Base-by-base conservation (phyloP, 1,284 basidiomycete genomes). In the Bondarzewia mesenterica region DNA sequence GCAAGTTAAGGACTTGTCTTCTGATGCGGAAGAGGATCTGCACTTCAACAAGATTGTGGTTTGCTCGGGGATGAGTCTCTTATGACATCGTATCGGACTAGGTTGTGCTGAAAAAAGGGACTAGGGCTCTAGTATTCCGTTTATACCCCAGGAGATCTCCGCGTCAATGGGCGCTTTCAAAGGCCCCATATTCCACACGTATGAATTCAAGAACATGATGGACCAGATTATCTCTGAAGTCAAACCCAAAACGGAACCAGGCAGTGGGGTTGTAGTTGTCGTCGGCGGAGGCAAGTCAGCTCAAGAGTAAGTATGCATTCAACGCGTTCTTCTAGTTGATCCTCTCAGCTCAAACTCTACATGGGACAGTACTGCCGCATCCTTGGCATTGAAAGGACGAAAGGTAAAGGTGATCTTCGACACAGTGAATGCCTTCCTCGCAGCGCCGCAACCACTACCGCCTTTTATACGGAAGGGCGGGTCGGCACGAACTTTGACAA, bases 271-370 rank as follows among this genome's bases (percentile, higher is more conserved):
- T 44, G 62, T 75, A 3, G 65, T 82, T 0, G 63, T 83, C 2
- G 62, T 79, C 2, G 78, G 79, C 8, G 73, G 77, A 37, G 78
- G 78, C 2, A 80, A 74, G 57, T 80, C 78, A 5, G 74, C 73
- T 0, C 72, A 74, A 58, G 77, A 78, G 74, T 73, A n/a, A 8
- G 32, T 35, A n/a, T n/a, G n/a, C n/a, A n/a, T n/a, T n/a, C n/a
- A n/a, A n/a, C n/a, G n/a, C n/a, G n/a, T n/a, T n/a, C n/a, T n/a
- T n/a, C n/a, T n/a, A n/a, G n/a, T n/a, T n/a, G n/a, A n/a, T n/a
- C n/a, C n/a, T n/a, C n/a, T n/a, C n/a, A n/a, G n/a, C n/a, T n/a
- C n/a, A n/a, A n/a, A n/a, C n/a, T n/a, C n/a, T n/a, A n/a, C n/a
- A n/a, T n/a, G n/a, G n/a, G n/a, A n/a, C 47, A 78, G 77, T 50